Percentiles rank a stretch among this genome's conserved stretches.
phyloP scores from a whole-genome alignment of 441 rosid species.

The Erodium moschatum region DNA sequence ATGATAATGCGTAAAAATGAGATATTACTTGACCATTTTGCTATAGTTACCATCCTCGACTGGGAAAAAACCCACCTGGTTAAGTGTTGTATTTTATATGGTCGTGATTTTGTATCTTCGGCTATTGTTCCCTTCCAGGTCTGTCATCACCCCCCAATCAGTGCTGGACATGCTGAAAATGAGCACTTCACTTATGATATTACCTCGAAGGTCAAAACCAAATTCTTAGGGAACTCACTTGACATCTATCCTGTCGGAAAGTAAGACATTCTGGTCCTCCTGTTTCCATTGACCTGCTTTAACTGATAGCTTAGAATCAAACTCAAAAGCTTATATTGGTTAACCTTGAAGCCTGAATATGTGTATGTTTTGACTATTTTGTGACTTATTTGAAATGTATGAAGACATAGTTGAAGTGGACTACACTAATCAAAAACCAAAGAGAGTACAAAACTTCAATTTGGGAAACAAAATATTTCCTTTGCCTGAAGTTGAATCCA shows the following conservation, averaged over 20 bases:
- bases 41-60: not conserved
- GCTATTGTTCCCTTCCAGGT: constrained; percentile 42
- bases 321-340: not conserved
- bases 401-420: not conserved
- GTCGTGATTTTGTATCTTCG: not conserved
- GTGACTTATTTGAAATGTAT: too few relatives aligned
- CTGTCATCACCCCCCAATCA: constrained; percentile 93
- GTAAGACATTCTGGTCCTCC: constrained; percentile 27
- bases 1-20: not conserved
- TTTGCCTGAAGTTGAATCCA: not conserved
- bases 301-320: not conserved
- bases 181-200: constrained; percentile 82
- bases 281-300: not conserved
- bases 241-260: constrained; percentile 95
- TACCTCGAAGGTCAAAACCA: constrained; percentile 85
- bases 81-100: not conserved
- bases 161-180: constrained; percentile 93
- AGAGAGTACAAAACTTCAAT: not conserved
- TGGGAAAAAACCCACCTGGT: not conserved
- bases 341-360: not conserved
- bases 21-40: not conserved
- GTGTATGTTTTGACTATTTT: too few relatives aligned
- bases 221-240: constrained; percentile 79
- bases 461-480: not conserved
- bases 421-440: not conserved